Evolutionary conservation across 148 eudicot genomes (phyloP).

Genomic region (Spergularia bocconei): DNA sequence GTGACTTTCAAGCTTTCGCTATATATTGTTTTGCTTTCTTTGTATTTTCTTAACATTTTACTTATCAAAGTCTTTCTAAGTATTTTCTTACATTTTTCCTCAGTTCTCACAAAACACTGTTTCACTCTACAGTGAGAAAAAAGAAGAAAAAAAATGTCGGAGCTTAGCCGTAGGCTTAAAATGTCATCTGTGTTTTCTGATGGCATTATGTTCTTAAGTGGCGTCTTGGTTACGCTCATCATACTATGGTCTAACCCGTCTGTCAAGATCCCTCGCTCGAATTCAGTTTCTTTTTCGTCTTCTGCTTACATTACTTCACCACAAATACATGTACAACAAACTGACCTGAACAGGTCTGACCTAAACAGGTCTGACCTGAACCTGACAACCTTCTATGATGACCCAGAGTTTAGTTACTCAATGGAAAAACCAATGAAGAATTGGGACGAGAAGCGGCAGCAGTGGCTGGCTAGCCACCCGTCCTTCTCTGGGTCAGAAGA

Average conservation of each 20-base stretch:
- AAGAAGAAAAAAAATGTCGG: background rate
- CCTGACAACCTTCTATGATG: slow-evolving; percentile 6
- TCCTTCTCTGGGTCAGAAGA: background rate
- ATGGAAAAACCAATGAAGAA: slow-evolving; percentile 1
- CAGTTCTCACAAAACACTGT: too few species aligned
- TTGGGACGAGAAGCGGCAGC: slow-evolving; percentile 15
- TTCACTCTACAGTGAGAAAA: background rate
- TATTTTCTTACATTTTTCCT: background rate
- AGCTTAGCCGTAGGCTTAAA: background rate
- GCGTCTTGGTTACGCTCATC: slow-evolving; percentile 4
- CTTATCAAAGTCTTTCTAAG: background rate
- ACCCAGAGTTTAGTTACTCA: slow-evolving; percentile 8
- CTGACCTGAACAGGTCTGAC: background rate
- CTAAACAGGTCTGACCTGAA: background rate
- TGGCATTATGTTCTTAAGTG: slow-evolving; percentile 13
- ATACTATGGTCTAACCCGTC: slow-evolving; percentile 3
- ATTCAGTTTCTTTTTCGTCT: background rate
- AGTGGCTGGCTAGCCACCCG: slow-evolving; percentile 9
- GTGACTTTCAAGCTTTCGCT: background rate
- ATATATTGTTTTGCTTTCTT: background rate
- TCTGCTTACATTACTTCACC: background rate
- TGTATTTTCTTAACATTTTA: background rate
- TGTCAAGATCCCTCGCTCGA: background rate
- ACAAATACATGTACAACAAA: background rate
- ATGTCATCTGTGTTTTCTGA: slow-evolving; percentile 6